Conservation (phyloP, 78 protist genomes). For the Pelomyxa schiedti region DNA sequence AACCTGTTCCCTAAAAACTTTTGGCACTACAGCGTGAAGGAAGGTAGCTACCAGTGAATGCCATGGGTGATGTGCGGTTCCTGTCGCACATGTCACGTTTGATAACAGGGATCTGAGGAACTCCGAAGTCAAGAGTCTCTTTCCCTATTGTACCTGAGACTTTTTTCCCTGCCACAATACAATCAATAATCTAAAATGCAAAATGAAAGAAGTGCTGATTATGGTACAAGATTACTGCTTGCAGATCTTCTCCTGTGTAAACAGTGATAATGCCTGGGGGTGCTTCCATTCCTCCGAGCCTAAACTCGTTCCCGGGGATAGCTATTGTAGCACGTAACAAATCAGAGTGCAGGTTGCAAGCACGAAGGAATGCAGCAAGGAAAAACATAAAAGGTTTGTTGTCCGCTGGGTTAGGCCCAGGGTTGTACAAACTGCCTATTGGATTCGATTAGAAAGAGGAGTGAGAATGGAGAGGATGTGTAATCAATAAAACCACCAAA, state of each 20-base stretch:
- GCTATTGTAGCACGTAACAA: conserved; percentile 58
- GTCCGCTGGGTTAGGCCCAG: conserved; percentile 37
- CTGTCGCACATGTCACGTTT: conserved; percentile 69
- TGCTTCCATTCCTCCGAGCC: conserved; percentile 90
- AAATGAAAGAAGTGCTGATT: too few relatives aligned
- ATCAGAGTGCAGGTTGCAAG: conserved; percentile 64
- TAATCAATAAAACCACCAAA: too few relatives aligned
- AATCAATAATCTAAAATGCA: too few relatives aligned
- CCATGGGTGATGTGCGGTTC: conserved; percentile 90
- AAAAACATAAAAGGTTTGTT: conserved; percentile 44
- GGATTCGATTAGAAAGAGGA: conserved; percentile 22
- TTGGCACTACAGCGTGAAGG: too few relatives aligned
- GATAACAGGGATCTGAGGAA: conserved; percentile 36
- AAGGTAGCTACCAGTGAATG: conserved; percentile 75
- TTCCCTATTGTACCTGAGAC: too few relatives aligned
- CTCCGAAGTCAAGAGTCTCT: conserved; percentile 70
- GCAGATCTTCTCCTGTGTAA: conserved; percentile 77
- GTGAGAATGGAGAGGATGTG: too few relatives aligned
- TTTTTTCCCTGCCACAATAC: too few relatives aligned
- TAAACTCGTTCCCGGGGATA: conserved; percentile 77
- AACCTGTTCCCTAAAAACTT: too few relatives aligned
- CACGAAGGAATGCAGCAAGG: conserved; percentile 44
- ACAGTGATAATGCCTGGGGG: conserved; percentile 92
- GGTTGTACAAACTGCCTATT: conserved; percentile 66
- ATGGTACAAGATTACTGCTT: too few relatives aligned